These are phyloP conservation scores for Barbarea vulgaris DNA, from an alignment of 345 rosid genomes.

Conservation along the genomic window DNA sequence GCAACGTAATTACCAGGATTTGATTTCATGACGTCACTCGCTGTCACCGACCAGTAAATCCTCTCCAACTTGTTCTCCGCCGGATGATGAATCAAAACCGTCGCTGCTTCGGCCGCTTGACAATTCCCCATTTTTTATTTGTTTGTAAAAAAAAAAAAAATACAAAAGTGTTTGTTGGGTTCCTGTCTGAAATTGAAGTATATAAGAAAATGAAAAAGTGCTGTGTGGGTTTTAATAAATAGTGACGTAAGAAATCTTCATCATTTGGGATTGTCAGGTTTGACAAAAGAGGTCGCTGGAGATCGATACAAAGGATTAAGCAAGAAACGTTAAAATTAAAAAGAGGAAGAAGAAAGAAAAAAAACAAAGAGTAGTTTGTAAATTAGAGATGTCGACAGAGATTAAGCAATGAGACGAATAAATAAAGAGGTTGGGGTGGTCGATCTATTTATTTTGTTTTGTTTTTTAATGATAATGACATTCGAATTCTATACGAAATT, in stretches of 20 bases:
- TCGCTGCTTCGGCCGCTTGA: constrained; percentile 86
- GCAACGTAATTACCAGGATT: constrained; percentile 91
- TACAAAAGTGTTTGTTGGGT: background rate
- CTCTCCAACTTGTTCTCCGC: constrained; percentile 65
- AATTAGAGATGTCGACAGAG: constrained; percentile 25
- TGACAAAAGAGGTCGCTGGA: constrained; percentile 39
- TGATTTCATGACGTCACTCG: constrained; percentile 67
- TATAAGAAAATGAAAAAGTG: background rate
- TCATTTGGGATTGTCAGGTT: constrained; percentile 32
- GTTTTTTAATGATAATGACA: constrained; percentile 22
- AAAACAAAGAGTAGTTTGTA: background rate
- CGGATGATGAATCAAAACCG: constrained; percentile 80
- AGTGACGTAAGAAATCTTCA: constrained; percentile 33
- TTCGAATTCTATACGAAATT: background rate
- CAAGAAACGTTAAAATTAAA: background rate
- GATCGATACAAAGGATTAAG: background rate
- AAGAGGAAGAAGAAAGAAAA: background rate
- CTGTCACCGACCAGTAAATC: constrained; percentile 75
- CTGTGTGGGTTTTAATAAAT: constrained; percentile 15
- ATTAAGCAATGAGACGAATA: constrained; percentile 15
- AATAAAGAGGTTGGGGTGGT: constrained; percentile 38
- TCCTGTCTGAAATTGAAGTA: constrained; percentile 21
- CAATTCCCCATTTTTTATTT: constrained; percentile 68
- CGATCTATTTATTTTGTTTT: constrained; percentile 8
- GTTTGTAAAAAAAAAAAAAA: background rate